Percentiles rank a stretch among this genome's conserved stretches.
Conservation (phyloP, 768 basidiomycete species). For the Mycena indigotica region DNA sequence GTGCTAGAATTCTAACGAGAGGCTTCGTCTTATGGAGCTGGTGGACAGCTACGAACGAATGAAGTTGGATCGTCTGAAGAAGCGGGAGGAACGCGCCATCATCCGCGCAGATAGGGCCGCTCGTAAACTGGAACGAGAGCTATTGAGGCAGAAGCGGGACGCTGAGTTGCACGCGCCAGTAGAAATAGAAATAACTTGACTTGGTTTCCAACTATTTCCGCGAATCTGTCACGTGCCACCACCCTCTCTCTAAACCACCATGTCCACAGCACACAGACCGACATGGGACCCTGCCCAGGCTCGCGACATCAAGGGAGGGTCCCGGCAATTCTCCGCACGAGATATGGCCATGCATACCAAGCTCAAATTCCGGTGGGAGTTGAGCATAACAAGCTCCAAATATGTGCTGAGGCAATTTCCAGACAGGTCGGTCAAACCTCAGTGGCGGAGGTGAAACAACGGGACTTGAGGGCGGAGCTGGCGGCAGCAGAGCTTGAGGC, state of each 20-base stretch:
- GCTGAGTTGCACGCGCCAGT: background rate
- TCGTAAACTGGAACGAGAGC: conserved; percentile 19
- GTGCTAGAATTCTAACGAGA: conserved; percentile 25
- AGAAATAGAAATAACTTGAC: background rate
- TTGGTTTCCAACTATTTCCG: background rate
- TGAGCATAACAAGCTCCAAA: background rate
- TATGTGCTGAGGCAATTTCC: background rate
- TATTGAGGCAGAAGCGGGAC: conserved; percentile 12
- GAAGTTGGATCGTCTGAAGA: conserved; percentile 16
- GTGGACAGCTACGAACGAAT: conserved; percentile 20
- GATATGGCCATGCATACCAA: conserved; percentile 97
- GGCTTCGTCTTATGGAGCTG: conserved; percentile 24
- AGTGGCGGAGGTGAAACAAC: conserved; percentile 68
- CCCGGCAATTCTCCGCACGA: conserved; percentile 88
- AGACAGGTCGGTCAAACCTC: conserved; percentile 93
- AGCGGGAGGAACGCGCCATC: conserved; percentile 16
- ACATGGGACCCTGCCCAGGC: conserved; percentile 99
- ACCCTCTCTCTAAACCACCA: conserved; percentile 30
- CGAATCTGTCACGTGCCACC: background rate
- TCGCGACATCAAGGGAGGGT: conserved; percentile 87
- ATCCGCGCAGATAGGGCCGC: conserved; percentile 23
- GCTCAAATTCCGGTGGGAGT: conserved; percentile 88
- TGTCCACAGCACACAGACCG: conserved; percentile 92
- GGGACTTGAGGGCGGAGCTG: conserved; percentile 83
- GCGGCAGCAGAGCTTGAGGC: conserved; percentile 86